Evolutionary conservation across 2,329 filamentous ascomycete genomes (phyloP).

Genomic region (Epichloe scottii): DNA sequence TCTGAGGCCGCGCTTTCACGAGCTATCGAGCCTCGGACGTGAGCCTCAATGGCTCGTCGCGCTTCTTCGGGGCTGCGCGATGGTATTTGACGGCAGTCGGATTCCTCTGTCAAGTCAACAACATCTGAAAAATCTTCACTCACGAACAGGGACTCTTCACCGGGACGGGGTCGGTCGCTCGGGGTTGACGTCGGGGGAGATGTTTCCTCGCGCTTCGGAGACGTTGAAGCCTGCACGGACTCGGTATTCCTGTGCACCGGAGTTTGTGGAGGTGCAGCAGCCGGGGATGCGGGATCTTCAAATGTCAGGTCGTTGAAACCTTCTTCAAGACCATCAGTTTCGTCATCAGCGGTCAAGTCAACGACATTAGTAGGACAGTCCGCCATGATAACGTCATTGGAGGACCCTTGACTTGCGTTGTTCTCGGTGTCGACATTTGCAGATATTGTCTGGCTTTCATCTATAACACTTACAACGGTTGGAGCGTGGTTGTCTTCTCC

Average conservation of each 20-base stretch:
- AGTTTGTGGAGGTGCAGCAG: background rate
- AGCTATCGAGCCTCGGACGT: background rate
- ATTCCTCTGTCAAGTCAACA: background rate
- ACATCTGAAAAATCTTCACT: background rate
- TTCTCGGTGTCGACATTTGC: background rate
- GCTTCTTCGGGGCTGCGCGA: background rate
- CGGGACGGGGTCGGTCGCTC: background rate
- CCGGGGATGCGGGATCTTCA: background rate
- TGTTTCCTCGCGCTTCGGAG: background rate
- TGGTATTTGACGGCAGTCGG: too few species aligned
- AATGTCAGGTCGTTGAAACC: background rate
- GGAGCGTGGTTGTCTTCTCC: background rate
- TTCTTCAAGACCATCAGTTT: background rate
- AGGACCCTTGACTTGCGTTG: background rate
- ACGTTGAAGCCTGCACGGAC: background rate
- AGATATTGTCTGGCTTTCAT: background rate
- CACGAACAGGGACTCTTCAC: slow-evolving; percentile 2
- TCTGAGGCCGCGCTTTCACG: background rate
- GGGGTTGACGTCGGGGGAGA: background rate
- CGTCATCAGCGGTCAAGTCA: background rate
- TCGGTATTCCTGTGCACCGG: background rate
- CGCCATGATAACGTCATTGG: background rate
- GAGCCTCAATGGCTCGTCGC: background rate
- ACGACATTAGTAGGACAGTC: background rate
- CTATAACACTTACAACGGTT: background rate